Base-by-base conservation (phyloP, 768 basidiomycete species). In the Hypsizygus marmoreus region DNA sequence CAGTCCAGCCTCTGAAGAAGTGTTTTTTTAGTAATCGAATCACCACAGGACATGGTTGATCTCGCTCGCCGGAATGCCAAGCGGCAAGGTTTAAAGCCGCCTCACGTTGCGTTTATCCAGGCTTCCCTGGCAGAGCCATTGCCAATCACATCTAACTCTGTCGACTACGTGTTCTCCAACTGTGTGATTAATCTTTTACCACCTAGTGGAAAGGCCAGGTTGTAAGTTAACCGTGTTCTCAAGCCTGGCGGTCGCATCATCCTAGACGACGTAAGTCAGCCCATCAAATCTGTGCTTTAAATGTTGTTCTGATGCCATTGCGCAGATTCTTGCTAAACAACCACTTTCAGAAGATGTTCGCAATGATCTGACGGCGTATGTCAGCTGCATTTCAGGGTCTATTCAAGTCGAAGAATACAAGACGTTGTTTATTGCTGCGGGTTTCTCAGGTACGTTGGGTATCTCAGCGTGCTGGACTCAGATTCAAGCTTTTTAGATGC, bases 161-260 rank as follows among this genome's bases (percentile, higher is more conserved):
- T 81, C 13, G 78, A 84, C 50, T 81, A 77, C 46, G 63, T 84
- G 12, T 50, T 81, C 5, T 81, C 80, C 5, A 84, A 80, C 56
- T 81, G 81, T 42, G 78, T 81, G 3, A 59, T 82, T 56, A 80
- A 81, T 53, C 58, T 79, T 2, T 52, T 82, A 5, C 73, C 79
- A 0, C 43, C 42, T 0, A 57, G 64, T 10, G 74, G 70, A 2
- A 82, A 78, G 51, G 58, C n/a, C n/a, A 53, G 4, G 58, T 40
- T n/a, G 52, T 76, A 84, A 47, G 63, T 68, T 0, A 58, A 70
- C 38, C 66, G 82, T 9, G 65, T 82, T 2, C 63, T 84, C 36
- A 82, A 76, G 57, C 74, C 77, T 7, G 80, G 80, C 40, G 81
- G 82, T 7, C 68, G 80, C n/a, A 53, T 82, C 19, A 70, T 70